Conservation (phyloP, 2,329 filamentous ascomycete species). For the Parascedosporium putredinis region DNA sequence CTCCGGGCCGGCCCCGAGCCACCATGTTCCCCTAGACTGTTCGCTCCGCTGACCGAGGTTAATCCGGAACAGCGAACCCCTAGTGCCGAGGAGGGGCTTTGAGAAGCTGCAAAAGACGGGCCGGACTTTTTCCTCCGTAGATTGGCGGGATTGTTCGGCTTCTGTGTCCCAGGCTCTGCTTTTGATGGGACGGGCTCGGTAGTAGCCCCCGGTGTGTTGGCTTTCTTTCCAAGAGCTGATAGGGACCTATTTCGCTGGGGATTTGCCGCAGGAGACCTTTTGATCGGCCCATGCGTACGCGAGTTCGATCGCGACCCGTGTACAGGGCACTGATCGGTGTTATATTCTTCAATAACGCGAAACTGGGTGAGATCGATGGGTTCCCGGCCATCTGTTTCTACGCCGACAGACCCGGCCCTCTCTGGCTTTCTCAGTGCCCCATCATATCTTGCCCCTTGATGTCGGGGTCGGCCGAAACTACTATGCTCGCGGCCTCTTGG, state of each 20-base stretch:
- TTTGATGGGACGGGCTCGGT: not conserved
- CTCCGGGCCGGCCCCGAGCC: not conserved
- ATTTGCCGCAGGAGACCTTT: not conserved
- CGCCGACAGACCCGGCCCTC: not conserved
- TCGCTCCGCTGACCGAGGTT: too few species aligned
- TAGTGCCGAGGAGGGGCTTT: not conserved
- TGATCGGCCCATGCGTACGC: not conserved
- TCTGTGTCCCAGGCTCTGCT: not conserved
- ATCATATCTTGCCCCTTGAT: too few species aligned
- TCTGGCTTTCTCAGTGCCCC: too few species aligned
- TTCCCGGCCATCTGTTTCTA: not conserved
- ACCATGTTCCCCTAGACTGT: too few species aligned
- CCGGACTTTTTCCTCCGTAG: not conserved
- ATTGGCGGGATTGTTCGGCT: not conserved
- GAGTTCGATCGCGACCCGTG: constrained; percentile 7
- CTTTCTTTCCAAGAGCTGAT: not conserved
- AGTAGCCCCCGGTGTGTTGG: not conserved
- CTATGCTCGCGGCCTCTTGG: too few species aligned
- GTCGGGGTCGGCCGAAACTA: too few species aligned
- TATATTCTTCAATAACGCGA: constrained; percentile 10
- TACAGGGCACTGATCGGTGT: constrained; percentile 9
- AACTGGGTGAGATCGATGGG: constrained; percentile 9
- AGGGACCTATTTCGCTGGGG: not conserved
- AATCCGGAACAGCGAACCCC: not conserved
- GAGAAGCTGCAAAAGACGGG: not conserved